phyloP scores from a whole-genome alignment of 176 grass and related monocot genomes.

The Dactylis glomerata region DNA sequence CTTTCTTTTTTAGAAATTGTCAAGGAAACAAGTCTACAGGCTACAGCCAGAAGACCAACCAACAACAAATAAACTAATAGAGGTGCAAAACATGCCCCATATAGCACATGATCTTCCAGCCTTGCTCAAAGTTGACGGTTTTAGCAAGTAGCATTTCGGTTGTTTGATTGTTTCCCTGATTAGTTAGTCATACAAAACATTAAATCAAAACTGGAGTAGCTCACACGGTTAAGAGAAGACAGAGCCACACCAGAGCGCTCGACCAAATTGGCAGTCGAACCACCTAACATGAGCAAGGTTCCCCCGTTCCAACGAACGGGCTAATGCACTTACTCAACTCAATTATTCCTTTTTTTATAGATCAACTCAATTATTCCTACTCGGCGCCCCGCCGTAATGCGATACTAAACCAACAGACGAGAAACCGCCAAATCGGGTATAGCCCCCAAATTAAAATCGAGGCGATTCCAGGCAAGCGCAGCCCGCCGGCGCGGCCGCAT shows the following conservation, averaged over 20 bases:
- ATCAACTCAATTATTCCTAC: background rate
- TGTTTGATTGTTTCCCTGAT: background rate
- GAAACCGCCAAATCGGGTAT: background rate
- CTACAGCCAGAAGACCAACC: background rate
- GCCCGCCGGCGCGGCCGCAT: background rate
- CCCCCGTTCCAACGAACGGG: background rate
- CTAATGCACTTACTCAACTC: background rate
- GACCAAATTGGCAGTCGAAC: background rate
- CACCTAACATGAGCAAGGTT: background rate
- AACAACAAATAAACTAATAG: background rate
- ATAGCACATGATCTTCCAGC: background rate
- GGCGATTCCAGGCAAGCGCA: background rate
- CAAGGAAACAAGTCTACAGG: background rate
- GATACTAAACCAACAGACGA: background rate
- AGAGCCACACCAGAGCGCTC: background rate
- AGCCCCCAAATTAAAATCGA: background rate
- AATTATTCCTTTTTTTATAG: too few species aligned
- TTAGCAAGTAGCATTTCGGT: background rate
- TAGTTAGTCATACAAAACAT: background rate
- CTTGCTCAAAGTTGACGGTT: background rate
- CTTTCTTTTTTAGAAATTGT: too few species aligned
- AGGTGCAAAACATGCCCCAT: background rate
- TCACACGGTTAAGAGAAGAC: background rate
- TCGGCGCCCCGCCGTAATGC: background rate
- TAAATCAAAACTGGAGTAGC: background rate